These are phyloP conservation scores for Pythium rhizo-oryzae DNA, from an alignment of 352 stramenopile genomes.

Conservation along the genomic window DNA sequence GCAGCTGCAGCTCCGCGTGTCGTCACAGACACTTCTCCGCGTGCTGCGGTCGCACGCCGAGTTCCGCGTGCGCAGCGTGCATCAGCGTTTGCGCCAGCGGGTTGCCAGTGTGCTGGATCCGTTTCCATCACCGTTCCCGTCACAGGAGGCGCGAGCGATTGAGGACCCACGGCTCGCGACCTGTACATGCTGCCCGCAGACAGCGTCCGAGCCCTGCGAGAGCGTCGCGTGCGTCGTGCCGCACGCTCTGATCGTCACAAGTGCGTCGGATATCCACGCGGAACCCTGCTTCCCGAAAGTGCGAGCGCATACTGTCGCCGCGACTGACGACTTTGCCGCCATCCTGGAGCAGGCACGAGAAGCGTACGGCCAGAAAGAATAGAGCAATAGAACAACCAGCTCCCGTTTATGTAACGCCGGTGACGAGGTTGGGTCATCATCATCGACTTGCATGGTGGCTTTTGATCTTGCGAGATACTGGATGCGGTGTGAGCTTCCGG, in stretches of 20 bases:
- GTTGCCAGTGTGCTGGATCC: conserved; percentile 30
- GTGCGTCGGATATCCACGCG: conserved; percentile 13
- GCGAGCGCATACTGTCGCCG: conserved; percentile 22
- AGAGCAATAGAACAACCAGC: conserved; percentile 5
- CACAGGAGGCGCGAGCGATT: background rate
- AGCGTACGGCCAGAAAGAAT: conserved; percentile 40
- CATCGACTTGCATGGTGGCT: too few species aligned
- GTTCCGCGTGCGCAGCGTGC: conserved; percentile 48
- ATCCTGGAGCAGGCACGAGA: conserved; percentile 41
- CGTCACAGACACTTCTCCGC: conserved; percentile 43
- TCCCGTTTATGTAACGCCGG: too few species aligned
- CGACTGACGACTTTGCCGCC: conserved; percentile 40
- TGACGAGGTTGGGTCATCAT: too few species aligned
- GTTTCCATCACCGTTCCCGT: background rate
- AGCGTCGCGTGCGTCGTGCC: conserved; percentile 60
- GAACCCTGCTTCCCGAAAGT: conserved; percentile 22
- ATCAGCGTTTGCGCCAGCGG: conserved; percentile 30
- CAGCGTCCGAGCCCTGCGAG: conserved; percentile 43
- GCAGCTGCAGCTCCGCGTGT: conserved; percentile 42
- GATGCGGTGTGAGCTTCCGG: too few species aligned
- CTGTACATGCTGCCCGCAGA: conserved; percentile 43
- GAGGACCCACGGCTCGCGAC: conserved; percentile 40
- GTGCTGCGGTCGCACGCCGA: conserved; percentile 39
- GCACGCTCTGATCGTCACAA: conserved; percentile 54
- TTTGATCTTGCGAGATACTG: too few species aligned